Percentiles rank a stretch among this genome's conserved stretches.
Evolutionary conservation across 805 yeast species (phyloP).

Genomic region (Candida caryicola): DNA sequence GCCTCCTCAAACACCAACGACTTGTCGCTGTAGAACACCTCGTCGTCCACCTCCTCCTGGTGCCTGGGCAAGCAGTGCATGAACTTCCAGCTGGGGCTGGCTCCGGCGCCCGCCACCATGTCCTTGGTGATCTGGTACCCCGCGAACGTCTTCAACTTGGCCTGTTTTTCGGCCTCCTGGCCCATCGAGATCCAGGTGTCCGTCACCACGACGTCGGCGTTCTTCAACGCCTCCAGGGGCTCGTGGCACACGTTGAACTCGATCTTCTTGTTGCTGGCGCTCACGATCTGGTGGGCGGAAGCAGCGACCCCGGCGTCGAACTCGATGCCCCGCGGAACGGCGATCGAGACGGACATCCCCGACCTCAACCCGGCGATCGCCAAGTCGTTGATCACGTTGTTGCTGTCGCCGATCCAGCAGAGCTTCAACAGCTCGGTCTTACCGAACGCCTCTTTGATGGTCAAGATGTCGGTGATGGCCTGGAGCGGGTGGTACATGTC

Average conservation of each 20-base stretch:
- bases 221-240: constrained; percentile 68
- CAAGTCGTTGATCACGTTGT: constrained; percentile 92
- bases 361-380: constrained; percentile 80
- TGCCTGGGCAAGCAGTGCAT: constrained; percentile 99
- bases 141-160: constrained; percentile 72
- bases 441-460: constrained; percentile 77
- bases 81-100: constrained; percentile 71
- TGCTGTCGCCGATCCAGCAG: constrained; percentile 96
- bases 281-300: constrained; percentile 53
- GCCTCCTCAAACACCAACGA: constrained; percentile 94
- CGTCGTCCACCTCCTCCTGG: constrained; percentile 90
- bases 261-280: constrained; percentile 44
- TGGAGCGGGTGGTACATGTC: constrained; percentile 93
- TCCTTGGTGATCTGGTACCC: constrained; percentile 82
- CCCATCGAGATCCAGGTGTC: constrained; percentile 99
- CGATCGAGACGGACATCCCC: constrained; percentile 79
- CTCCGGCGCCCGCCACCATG: constrained; percentile 57
- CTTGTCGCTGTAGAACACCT: constrained; percentile 74
- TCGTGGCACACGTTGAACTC: constrained; percentile 62
- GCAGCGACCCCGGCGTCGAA: constrained; percentile 54
- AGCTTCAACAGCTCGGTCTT: constrained; percentile 61
- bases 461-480: constrained; percentile 86
- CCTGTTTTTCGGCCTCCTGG: constrained; percentile 74
- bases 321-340: constrained; percentile 77
- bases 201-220: constrained; percentile 83